phyloP scores from a whole-genome alignment of 106 monocot species.

The Platanthera zijinensis region DNA sequence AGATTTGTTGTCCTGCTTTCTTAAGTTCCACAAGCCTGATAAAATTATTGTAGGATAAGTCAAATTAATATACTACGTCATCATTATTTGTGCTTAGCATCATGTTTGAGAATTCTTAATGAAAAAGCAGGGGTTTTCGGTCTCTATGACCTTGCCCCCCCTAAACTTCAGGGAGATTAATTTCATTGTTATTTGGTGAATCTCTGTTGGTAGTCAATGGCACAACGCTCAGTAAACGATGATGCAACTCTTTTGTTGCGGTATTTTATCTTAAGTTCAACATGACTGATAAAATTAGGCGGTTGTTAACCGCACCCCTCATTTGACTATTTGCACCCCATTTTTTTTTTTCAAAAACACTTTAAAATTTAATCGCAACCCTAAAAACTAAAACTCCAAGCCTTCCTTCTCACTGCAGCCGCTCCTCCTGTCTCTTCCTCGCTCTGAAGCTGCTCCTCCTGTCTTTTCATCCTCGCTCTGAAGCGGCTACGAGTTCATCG shows the following conservation, averaged over 20 bases:
- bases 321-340: too few species aligned
- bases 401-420: too few species aligned
- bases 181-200: background rate
- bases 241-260: background rate
- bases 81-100: background rate
- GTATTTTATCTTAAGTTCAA: too few species aligned
- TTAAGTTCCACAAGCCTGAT: background rate
- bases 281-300: too few species aligned
- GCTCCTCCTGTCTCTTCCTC: too few species aligned
- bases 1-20: background rate
- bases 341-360: too few species aligned
- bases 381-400: too few species aligned
- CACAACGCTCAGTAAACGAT: background rate
- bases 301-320: too few species aligned
- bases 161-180: background rate
- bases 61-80: background rate
- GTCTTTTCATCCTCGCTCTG: too few species aligned
- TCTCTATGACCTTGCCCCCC: background rate
- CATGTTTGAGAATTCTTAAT: background rate
- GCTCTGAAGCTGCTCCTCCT: too few species aligned
- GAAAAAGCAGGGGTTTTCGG: background rate
- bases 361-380: too few species aligned
- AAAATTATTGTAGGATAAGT: background rate
- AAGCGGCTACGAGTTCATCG: too few species aligned
- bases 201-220: background rate